phyloP scores from a whole-genome alignment of 2,329 filamentous ascomycete species.

The Dactylonectria estremocensis region DNA sequence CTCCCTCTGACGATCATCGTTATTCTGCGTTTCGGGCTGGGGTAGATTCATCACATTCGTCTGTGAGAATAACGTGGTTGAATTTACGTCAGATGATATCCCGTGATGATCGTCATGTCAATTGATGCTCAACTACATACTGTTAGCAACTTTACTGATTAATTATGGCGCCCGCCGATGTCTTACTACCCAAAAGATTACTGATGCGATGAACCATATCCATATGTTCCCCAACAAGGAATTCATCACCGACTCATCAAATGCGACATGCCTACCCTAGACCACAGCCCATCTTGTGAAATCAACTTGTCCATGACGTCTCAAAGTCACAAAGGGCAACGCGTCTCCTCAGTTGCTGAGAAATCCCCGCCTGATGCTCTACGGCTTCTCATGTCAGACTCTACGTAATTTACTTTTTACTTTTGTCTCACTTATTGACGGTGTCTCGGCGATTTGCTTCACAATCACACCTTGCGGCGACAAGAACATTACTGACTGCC shows the following conservation, averaged over 20 bases:
- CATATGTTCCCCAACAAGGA: no score
- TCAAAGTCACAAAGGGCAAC: slow-evolving; percentile 15
- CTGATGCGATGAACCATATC: no score
- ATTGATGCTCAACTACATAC: no score
- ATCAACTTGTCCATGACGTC: slow-evolving; percentile 6
- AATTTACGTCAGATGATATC: no score
- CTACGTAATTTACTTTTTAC: slow-evolving; percentile 1
- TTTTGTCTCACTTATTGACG: slow-evolving; percentile 12
- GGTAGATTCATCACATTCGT: no score
- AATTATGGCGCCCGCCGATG: no score
- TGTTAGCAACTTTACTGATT: no score
- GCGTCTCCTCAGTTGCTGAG: slow-evolving; percentile 22
- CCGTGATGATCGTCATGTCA: no score
- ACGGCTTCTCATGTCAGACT: slow-evolving; percentile 15
- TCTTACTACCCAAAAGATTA: no score
- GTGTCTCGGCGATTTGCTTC: slow-evolving; percentile 30
- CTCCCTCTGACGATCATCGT: no score
- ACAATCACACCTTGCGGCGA: slow-evolving; percentile 1
- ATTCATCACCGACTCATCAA: not conserved
- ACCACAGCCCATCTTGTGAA: not conserved
- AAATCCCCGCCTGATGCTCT: slow-evolving; percentile 37
- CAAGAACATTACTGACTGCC: slow-evolving; percentile 15
- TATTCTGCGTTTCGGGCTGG: no score
- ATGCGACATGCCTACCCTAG: slow-evolving; percentile 7
- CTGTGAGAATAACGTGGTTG: no score